A percentile compares a stretch with the other conserved stretches of the same genome.
phyloP scores from a whole-genome alignment of 139 green algal genomes.

The Coccomyxa sp. region DNA sequence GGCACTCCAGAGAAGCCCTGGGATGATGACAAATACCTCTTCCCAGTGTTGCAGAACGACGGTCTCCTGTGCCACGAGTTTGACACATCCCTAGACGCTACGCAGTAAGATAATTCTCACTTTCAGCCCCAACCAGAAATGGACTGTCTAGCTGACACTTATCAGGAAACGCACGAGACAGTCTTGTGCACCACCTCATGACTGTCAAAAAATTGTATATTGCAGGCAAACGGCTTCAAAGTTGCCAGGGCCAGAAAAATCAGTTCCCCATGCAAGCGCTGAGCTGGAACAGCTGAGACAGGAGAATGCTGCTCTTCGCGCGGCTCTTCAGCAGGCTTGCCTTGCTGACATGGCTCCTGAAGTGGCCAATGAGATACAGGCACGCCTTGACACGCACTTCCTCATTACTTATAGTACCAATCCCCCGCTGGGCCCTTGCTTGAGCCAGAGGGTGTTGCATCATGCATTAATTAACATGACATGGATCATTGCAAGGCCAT shows the following conservation, averaged over 20 bases:
- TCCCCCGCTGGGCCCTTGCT: too few relatives aligned
- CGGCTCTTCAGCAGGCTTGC: not conserved
- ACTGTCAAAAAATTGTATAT: too few relatives aligned
- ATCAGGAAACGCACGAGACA: too few relatives aligned
- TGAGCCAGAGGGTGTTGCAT: too few relatives aligned
- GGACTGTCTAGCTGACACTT: too few relatives aligned
- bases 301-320: slow-evolving; percentile 32
- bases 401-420: too few relatives aligned
- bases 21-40: slow-evolving; percentile 51
- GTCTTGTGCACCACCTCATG: too few relatives aligned
- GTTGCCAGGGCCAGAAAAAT: not conserved
- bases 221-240: too few relatives aligned
- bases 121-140: too few relatives aligned
- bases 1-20: slow-evolving; percentile 26
- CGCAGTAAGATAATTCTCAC: not conserved
- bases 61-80: slow-evolving; percentile 76
- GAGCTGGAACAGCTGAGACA: slow-evolving; percentile 14
- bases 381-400: too few relatives aligned
- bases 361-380: not conserved
- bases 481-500: too few relatives aligned
- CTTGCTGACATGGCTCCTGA: not conserved
- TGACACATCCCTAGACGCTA: slow-evolving; percentile 15
- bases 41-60: slow-evolving; percentile 70
- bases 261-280: not conserved
- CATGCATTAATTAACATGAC: too few relatives aligned